A percentile compares a stretch with the other conserved stretches of the same genome.
These are phyloP conservation scores for Odonthalia washingtoniensis DNA, from an alignment of 31 red algal genomes.

Conservation along the genomic window DNA sequence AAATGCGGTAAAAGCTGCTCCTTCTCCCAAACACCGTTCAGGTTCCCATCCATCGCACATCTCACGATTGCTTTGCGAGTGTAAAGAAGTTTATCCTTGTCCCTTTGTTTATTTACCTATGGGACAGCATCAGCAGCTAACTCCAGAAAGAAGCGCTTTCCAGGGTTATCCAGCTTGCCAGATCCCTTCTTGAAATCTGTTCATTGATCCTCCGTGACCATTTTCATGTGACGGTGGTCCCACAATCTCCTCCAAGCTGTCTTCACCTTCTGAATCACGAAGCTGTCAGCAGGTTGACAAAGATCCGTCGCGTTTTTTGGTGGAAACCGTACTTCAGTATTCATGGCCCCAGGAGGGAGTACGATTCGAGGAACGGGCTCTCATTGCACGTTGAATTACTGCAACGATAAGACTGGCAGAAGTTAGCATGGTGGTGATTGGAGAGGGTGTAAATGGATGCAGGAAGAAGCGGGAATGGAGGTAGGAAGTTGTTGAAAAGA, in stretches of 20 bases:
- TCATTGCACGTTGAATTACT: too few relatives aligned
- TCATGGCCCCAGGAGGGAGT: background rate
- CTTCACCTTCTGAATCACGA: constrained; percentile 32
- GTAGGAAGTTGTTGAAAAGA: too few relatives aligned
- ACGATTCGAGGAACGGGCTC: background rate
- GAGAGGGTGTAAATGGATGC: too few relatives aligned
- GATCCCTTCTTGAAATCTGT: background rate
- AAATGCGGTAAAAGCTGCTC: background rate
- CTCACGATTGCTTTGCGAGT: constrained; percentile 9
- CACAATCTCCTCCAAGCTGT: background rate
- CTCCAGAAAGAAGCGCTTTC: background rate
- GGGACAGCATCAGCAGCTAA: constrained; percentile 21
- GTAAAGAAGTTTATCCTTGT: background rate
- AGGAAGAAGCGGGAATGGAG: too few relatives aligned
- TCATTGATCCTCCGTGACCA: background rate
- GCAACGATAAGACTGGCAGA: too few relatives aligned
- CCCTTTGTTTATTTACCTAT: background rate
- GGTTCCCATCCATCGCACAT: background rate
- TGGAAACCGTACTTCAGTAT: too few relatives aligned
- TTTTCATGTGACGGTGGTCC: background rate
- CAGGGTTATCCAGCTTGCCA: constrained; percentile 7
- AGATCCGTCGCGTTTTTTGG: constrained; percentile 5
- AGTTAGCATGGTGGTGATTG: too few relatives aligned
- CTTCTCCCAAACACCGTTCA: constrained; percentile 28
- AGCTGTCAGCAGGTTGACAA: constrained; percentile 12